Percentiles rank a stretch among this genome's conserved stretches.
phyloP scores from a whole-genome alignment of 768 basidiomycete species.

The Termitomyces titanicus region DNA sequence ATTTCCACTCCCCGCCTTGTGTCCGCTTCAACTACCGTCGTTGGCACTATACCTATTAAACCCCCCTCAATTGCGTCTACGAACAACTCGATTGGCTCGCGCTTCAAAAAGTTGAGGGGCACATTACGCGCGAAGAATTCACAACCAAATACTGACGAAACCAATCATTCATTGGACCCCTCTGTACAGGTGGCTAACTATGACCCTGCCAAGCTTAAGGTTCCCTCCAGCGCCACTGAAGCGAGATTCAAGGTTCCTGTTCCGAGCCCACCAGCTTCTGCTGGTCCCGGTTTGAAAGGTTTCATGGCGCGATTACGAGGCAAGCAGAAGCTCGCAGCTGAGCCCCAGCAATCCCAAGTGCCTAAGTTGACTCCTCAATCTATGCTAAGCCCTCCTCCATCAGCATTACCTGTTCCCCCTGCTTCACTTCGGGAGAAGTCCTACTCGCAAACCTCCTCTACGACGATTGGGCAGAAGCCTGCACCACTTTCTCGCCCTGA shows the following conservation, averaged over 20 bases:
- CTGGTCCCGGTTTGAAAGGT: constrained; percentile 71
- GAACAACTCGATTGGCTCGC: constrained; percentile 60
- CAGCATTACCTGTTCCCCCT: constrained; percentile 24
- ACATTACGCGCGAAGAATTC: constrained; percentile 54
- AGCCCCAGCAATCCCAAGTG: constrained; percentile 27
- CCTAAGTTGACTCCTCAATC: constrained; percentile 26
- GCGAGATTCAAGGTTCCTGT: constrained; percentile 50
- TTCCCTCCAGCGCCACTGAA: constrained; percentile 47
- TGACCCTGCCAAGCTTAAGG: constrained; percentile 36
- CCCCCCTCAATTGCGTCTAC: constrained; percentile 44
- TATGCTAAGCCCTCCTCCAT: too few relatives aligned
- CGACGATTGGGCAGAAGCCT: constrained; percentile 21
- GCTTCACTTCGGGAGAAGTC: constrained; percentile 29
- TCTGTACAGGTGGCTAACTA: constrained; percentile 36
- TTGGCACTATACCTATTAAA: constrained; percentile 52
- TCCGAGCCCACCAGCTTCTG: constrained; percentile 64
- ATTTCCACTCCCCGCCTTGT: constrained; percentile 66
- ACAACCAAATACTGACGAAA: constrained; percentile 45
- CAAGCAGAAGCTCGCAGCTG: constrained; percentile 39
- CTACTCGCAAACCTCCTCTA: constrained; percentile 20
- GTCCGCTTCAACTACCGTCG: constrained; percentile 65
- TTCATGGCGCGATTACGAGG: constrained; percentile 78
- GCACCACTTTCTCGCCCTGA: constrained; percentile 23
- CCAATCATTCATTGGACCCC: constrained; percentile 38
- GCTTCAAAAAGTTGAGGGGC: constrained; percentile 69